phyloP scores from a whole-genome alignment of 345 rosid genomes.

The Geranium brycei region DNA sequence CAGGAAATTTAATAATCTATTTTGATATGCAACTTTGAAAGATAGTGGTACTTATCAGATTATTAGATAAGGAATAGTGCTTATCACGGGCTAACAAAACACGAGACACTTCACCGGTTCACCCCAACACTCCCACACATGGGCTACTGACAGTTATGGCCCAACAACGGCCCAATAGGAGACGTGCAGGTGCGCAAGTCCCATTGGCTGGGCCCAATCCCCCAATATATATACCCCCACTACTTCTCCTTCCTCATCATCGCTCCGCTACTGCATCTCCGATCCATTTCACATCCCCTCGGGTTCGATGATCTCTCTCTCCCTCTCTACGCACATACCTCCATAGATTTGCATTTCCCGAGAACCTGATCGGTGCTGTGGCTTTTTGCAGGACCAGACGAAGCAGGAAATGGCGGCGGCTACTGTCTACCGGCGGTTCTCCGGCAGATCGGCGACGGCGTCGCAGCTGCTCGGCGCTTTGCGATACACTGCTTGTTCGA shows the following conservation, averaged over 20 bases:
- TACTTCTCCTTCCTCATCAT: background rate
- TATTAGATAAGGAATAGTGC: too few species aligned
- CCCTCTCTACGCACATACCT: background rate
- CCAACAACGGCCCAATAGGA: too few species aligned
- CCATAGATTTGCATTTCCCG: background rate
- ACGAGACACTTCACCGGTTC: too few species aligned
- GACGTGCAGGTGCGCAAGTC: too few species aligned
- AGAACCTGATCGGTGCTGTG: background rate
- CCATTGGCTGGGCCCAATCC: too few species aligned
- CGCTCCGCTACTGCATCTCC: background rate
- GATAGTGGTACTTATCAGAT: too few species aligned
- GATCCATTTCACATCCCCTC: background rate
- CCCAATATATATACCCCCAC: too few species aligned
- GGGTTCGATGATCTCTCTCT: background rate
- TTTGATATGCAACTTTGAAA: too few species aligned
- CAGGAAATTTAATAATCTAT: too few species aligned
- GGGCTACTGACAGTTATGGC: too few species aligned
- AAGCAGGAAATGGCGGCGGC: conserved; percentile 40
- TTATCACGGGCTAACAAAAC: too few species aligned
- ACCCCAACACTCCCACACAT: too few species aligned
- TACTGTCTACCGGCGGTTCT: conserved; percentile 47
- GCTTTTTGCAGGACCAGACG: conserved; percentile 5
- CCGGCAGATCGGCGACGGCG: conserved; percentile 24
- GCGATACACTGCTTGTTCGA: conserved; percentile 35
- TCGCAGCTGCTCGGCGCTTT: conserved; percentile 21